Percentiles rank a stretch among this genome's conserved stretches.
These are phyloP conservation scores for Hypoxylon fragiforme DNA, from an alignment of 495 filamentous ascomycete species.

Conservation along the genomic window DNA sequence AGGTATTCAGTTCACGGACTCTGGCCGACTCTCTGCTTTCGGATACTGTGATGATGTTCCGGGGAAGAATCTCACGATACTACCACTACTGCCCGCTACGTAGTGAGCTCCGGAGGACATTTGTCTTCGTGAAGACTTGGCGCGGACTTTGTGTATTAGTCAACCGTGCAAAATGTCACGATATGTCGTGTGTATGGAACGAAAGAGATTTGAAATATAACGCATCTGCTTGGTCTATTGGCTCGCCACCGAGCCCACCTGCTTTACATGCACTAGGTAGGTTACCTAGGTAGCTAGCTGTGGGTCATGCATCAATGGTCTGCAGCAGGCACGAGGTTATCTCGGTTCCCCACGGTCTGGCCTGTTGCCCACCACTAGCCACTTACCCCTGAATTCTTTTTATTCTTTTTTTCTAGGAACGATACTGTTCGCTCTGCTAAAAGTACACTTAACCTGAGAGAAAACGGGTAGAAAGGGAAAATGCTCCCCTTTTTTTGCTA, in stretches of 20 bases:
- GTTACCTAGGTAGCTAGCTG: too few relatives aligned
- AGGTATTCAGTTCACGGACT: constrained; percentile 6
- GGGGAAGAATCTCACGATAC: constrained; percentile 24
- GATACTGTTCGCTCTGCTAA: constrained; percentile 26
- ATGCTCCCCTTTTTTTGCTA: constrained; percentile 13
- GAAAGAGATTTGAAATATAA: constrained; percentile 33
- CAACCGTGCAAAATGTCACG: constrained; percentile 28
- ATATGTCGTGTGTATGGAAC: constrained; percentile 10
- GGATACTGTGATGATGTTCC: constrained; percentile 27
- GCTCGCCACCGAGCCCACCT: constrained; percentile 12
- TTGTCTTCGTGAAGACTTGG: constrained; percentile 26
- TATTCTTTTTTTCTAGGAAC: constrained; percentile 5
- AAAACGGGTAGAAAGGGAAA: constrained; percentile 29
- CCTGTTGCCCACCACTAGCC: constrained; percentile 9
- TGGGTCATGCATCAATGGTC: constrained; percentile 20
- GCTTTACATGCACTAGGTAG: too few relatives aligned
- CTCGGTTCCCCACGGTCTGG: constrained; percentile 15
- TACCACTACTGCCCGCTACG: constrained; percentile 22
- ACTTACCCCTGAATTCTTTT: too few relatives aligned
- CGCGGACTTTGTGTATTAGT: constrained; percentile 18
- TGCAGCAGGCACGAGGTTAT: constrained; percentile 35
- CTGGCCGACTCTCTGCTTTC: constrained; percentile 1
- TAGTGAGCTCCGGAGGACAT: constrained; percentile 11
- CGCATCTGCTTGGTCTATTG: constrained; percentile 33
- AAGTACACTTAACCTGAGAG: constrained; percentile 19